Conservation (phyloP, 2,329 filamentous ascomycete genomes). For the Colletotrichum gloeosporioides region DNA sequence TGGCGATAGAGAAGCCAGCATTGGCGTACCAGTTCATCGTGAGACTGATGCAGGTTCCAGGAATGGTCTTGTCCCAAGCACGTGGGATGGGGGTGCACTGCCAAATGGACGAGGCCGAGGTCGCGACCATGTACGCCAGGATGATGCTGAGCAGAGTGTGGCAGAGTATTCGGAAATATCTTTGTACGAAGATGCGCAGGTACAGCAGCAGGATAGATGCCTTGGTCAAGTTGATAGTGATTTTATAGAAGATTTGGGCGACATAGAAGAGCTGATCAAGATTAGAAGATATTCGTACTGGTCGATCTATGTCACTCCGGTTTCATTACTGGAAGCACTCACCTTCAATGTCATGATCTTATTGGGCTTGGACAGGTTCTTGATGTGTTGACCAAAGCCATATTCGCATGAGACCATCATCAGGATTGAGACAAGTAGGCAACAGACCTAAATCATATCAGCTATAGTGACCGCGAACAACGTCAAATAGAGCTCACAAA, state of each 20-base stretch:
- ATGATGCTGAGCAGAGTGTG: slow-evolving; percentile 47
- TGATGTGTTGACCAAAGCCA: slow-evolving; percentile 48
- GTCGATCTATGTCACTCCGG: rapidly evolving
- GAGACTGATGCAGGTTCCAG: slow-evolving; percentile 31
- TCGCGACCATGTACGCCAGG: slow-evolving; percentile 49
- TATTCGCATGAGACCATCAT: slow-evolving; percentile 46
- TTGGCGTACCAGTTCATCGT: slow-evolving; percentile 21
- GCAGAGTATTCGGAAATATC: slow-evolving; percentile 49
- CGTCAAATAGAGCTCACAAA: slow-evolving; percentile 33
- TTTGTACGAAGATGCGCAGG: slow-evolving; percentile 56
- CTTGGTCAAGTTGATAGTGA: slow-evolving; percentile 59
- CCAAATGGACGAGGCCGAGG: slow-evolving; percentile 49
- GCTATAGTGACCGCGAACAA: rapidly evolving
- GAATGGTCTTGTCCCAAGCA: slow-evolving; percentile 40
- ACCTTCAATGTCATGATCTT: slow-evolving; percentile 43
- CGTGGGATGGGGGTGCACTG: slow-evolving; percentile 54
- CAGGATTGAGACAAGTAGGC: slow-evolving; percentile 38
- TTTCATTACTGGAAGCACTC: neutral
- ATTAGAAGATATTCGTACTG: neutral
- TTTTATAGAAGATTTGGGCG: slow-evolving; percentile 59
- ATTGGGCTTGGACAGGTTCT: slow-evolving; percentile 35
- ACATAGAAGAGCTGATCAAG: slow-evolving; percentile 51
- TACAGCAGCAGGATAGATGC: slow-evolving; percentile 58
- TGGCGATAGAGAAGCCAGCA: slow-evolving; percentile 21
- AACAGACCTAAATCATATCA: slow-evolving; percentile 34